Conservation (phyloP, 805 yeast species). For the Hanseniaspora thailandica region DNA sequence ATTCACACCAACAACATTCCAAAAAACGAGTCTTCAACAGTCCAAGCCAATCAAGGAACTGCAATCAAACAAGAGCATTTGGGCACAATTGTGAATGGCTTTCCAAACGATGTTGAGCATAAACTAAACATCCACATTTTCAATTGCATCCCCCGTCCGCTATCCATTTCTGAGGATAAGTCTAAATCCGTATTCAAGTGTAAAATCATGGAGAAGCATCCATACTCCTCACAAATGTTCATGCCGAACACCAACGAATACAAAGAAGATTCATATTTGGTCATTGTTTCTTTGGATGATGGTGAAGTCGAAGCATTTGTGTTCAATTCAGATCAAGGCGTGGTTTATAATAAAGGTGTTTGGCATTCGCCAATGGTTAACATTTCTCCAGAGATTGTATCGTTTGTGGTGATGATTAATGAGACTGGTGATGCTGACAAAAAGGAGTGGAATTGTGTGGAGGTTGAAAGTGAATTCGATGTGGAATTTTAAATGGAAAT, state of each 20-base stretch:
- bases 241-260: slow-evolving; percentile 69
- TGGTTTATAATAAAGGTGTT: slow-evolving; percentile 63
- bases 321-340: slow-evolving; percentile 75
- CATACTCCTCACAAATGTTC: slow-evolving; percentile 78
- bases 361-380: slow-evolving; percentile 91
- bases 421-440: background rate
- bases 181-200: slow-evolving; percentile 32
- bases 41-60: slow-evolving; percentile 15
- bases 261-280: slow-evolving; percentile 48
- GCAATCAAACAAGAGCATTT: slow-evolving; percentile 13
- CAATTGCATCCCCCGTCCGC: slow-evolving; percentile 2
- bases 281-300: slow-evolving; percentile 81
- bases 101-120: background rate
- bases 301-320: slow-evolving; percentile 51
- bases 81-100: slow-evolving; percentile 1
- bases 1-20: slow-evolving; percentile 8
- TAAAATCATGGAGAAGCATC: slow-evolving; percentile 80
- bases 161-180: background rate
- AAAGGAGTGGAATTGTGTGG: slow-evolving; percentile 4
- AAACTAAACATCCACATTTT: slow-evolving; percentile 13
- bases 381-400: background rate
- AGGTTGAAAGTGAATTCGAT: slow-evolving; percentile 1
- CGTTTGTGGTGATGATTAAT: slow-evolving; percentile 8
- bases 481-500: background rate
- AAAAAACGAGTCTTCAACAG: background rate